phyloP scores from a whole-genome alignment of 2,329 filamentous ascomycete genomes.

The Hypocrella siamensis region DNA sequence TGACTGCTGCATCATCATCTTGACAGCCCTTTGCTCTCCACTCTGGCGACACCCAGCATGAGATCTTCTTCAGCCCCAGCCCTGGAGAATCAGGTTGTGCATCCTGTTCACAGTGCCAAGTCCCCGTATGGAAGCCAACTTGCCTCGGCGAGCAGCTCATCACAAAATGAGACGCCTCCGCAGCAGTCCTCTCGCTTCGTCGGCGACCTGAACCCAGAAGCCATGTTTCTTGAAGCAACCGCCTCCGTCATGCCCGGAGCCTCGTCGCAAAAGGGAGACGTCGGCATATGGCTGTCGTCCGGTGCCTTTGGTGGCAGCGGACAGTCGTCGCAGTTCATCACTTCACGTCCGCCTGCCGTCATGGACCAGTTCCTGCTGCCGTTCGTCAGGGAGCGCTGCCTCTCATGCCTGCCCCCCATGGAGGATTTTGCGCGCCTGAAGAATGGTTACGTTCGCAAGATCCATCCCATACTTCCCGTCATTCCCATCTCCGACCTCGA shows the following conservation, averaged over 20 bases:
- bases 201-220: conserved; percentile 43
- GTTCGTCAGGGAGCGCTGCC: conserved; percentile 28
- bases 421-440: conserved; percentile 29
- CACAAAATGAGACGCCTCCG: conserved; percentile 1
- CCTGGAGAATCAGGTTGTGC: background rate
- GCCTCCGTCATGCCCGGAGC: conserved; percentile 16
- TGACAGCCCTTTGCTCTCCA: no score
- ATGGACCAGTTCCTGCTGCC: conserved; percentile 25
- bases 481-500: conserved; percentile 23
- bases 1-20: no score
- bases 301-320: conserved; percentile 10
- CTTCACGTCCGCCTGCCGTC: conserved; percentile 19
- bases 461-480: conserved; percentile 39
- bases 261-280: conserved; percentile 31
- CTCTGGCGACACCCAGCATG: no score
- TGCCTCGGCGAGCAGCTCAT: background rate
- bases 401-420: conserved; percentile 30
- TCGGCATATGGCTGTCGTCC: conserved; percentile 38
- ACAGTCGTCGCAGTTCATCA: conserved; percentile 20
- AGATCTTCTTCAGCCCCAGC: background rate
- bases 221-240: conserved; percentile 41
- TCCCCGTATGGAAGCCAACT: background rate
- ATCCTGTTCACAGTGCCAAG: background rate
- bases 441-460: conserved; percentile 31
- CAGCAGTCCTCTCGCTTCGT: conserved; percentile 31